phyloP scores from a whole-genome alignment of 2,329 filamentous ascomycete species.

The Trichoderma atroviride region DNA sequence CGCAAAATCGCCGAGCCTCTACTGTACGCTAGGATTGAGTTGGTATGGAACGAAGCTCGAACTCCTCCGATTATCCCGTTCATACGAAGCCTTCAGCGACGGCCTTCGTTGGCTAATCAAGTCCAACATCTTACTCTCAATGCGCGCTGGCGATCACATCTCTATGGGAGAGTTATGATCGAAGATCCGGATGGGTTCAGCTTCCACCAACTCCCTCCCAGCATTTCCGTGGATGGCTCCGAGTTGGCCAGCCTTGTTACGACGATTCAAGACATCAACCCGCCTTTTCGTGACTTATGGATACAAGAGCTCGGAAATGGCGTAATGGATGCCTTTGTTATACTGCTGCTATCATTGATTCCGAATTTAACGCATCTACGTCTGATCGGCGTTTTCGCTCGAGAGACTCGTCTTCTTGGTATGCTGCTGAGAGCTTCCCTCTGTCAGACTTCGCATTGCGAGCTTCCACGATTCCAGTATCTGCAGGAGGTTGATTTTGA shows the following conservation, averaged over 20 bases:
- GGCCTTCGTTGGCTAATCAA: neutral
- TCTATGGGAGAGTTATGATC: neutral
- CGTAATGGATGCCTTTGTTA: constrained; percentile 8
- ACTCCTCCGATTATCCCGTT: neutral
- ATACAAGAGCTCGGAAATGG: neutral
- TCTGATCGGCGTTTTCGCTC: neutral
- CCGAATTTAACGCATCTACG: neutral
- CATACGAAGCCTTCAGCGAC: neutral
- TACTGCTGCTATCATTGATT: neutral
- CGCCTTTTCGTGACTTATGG: constrained; percentile 1
- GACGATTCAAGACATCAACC: neutral
- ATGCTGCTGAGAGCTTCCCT: constrained; percentile 12
- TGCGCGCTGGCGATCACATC: neutral
- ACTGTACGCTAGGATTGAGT: neutral
- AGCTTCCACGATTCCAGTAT: neutral
- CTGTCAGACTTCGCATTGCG: neutral
- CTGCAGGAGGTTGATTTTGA: neutral
- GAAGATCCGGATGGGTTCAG: neutral
- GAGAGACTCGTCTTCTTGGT: neutral
- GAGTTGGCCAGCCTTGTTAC: neutral
- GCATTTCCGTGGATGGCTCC: neutral
- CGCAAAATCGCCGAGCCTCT: constrained; percentile 1
- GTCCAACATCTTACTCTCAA: neutral
- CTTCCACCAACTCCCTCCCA: neutral
- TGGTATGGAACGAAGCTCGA: neutral